phyloP scores from a whole-genome alignment of 2,329 filamentous ascomycete species.

The Colletotrichum sansevieriae region DNA sequence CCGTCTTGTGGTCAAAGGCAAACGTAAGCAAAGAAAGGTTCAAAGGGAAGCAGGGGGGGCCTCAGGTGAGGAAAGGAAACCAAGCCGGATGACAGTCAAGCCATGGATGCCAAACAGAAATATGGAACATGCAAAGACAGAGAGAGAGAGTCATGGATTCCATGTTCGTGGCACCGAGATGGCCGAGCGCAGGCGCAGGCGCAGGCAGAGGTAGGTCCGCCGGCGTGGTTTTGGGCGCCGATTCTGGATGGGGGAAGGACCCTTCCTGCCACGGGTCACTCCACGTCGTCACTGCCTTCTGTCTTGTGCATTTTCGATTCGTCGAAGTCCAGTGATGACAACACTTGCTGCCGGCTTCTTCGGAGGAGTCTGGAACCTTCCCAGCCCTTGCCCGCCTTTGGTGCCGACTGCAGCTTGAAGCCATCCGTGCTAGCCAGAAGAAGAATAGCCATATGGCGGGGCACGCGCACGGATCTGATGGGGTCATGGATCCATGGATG shows the following conservation, averaged over 20 bases:
- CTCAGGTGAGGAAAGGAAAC: neutral
- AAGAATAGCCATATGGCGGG: constrained; percentile 23
- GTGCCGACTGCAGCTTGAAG: neutral
- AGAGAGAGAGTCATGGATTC: constrained; percentile 11
- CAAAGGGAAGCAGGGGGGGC: no score
- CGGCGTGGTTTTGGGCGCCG: constrained; percentile 11
- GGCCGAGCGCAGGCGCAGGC: constrained; percentile 28
- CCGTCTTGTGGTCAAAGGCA: neutral
- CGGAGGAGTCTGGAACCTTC: constrained; percentile 18
- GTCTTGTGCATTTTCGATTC: neutral
- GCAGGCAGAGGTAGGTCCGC: neutral
- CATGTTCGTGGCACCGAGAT: constrained; percentile 5
- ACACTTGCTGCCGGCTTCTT: constrained; percentile 10
- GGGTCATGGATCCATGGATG: neutral
- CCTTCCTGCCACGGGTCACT: neutral
- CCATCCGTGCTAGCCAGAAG: neutral
- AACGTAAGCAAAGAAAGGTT: neutral
- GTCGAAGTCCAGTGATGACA: neutral
- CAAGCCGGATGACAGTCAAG: neutral
- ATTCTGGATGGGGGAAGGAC: constrained; percentile 3
- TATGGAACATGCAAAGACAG: neutral
- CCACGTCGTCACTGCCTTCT: neutral
- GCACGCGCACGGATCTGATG: constrained; percentile 14
- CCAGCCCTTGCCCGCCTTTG: constrained; percentile 1
- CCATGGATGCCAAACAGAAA: neutral